Percentiles rank a stretch among this genome's conserved stretches.
Conservation (phyloP, 441 rosid genomes). For the Erodium chrysanthum region DNA sequence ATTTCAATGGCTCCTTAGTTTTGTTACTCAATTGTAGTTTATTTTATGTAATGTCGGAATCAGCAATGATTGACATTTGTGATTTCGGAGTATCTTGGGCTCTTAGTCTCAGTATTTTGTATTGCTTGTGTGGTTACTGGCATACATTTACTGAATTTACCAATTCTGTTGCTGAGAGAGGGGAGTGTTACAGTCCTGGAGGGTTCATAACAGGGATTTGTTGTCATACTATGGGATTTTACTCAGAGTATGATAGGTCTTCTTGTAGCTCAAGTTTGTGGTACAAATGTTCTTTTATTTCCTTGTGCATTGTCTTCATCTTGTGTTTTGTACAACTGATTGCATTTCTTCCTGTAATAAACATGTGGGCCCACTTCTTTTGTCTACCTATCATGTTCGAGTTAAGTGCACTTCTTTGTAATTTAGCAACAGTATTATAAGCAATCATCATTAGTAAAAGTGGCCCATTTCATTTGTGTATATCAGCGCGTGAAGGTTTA, state of each 20-base stretch:
- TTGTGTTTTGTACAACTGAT: background rate
- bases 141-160: background rate
- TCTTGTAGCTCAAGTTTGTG: background rate
- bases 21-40: no score
- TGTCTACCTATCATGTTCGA: background rate
- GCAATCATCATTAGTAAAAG: background rate
- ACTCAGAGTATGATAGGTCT: background rate
- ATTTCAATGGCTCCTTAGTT: background rate
- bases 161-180: background rate
- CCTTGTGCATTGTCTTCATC: background rate
- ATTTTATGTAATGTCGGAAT: background rate
- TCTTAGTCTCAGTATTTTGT: background rate
- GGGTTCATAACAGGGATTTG: no score
- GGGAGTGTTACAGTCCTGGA: no score
- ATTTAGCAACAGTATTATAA: background rate
- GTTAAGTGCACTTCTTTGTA: background rate
- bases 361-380: background rate
- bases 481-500: slow-evolving; percentile 92
- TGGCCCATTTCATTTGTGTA: slow-evolving; percentile 12
- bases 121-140: background rate
- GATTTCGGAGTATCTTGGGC: background rate
- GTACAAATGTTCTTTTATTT: background rate
- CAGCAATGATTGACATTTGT: background rate
- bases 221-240: background rate
- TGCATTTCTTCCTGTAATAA: background rate